Base-by-base conservation (phyloP, 1,284 basidiomycete species). In the Trametes hirsuta region DNA sequence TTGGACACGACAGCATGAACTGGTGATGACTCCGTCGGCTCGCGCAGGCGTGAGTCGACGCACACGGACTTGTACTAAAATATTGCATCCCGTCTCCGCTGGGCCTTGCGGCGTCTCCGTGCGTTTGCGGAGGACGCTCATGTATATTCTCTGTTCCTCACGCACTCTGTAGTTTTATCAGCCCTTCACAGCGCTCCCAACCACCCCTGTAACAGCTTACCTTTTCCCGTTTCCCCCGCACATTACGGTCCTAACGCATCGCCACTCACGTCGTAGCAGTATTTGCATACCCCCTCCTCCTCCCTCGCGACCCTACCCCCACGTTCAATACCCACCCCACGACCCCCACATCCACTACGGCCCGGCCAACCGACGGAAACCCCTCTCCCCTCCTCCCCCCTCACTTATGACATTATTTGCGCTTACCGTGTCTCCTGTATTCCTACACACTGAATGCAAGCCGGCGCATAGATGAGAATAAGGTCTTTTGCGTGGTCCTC, bases 41-140 rank as follows among this genome's bases (percentile, higher is more conserved):
- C 68, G 68, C 71, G 72, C 72, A 62, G 72, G 72, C 71, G 72
- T 70, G 70, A 68, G 71, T 72, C 71, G 71, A 71, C 71, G 68
- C 64, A 63, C 67, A 61, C 53, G 63, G 63, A 66, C 66, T 50
- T 68, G 50, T 58, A 66, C 63, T 67, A 67, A 54, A 49, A 65
- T 60, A 63, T 61, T 60, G 50, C 49, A 59, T 61, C 58, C 64
- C 53, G 53, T 55, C 39, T 60, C 46, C 53, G 46, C 56, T 53
- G 59, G 63, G 63, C 36, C 54, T 51, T 37, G 55, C 62, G 40
- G 55, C 59, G 49, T 21, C 56, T 47, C 54, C 63, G 47, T 53
- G 53, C 51, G 34, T 46, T 44, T 58, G 59, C 39, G 52, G 56
- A 45, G 56, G 61, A 34, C 37, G 64, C 64, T 37, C 47, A 47